Evolutionary conservation across 345 rosid genomes (phyloP).

Genomic region (Brassica juncea): DNA sequence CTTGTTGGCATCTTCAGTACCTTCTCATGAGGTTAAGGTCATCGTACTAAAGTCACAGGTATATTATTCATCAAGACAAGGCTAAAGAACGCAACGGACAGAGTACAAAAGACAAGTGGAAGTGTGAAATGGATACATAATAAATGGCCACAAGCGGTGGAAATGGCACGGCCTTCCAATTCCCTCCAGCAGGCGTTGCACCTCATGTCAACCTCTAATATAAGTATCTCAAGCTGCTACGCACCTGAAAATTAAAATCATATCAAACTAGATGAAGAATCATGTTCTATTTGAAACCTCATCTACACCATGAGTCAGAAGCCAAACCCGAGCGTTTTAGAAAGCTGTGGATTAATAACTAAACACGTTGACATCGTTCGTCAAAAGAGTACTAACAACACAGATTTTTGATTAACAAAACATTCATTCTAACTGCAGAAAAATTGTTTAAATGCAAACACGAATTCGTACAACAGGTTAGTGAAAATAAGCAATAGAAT

Average conservation of each 20-base stretch:
- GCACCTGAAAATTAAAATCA: neutral
- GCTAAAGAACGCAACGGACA: neutral
- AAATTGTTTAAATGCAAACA: constrained; percentile 7
- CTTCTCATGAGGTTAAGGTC: constrained; percentile 59
- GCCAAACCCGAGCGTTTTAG: neutral
- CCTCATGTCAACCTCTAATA: constrained; percentile 61
- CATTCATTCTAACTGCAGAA: neutral
- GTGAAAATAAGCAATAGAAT: neutral
- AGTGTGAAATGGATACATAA: constrained; percentile 61
- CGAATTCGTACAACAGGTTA: constrained; percentile 1
- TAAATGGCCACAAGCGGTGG: constrained; percentile 89
- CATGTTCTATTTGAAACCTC: neutral
- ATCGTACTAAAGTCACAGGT: constrained; percentile 28
- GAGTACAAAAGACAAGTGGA: neutral
- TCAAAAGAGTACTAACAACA: neutral
- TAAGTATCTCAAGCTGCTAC: constrained; percentile 28
- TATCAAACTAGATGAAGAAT: neutral
- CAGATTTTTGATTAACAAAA: neutral
- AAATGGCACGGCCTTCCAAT: constrained; percentile 82
- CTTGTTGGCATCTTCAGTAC: constrained; percentile 90
- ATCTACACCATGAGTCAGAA: neutral
- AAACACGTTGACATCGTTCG: neutral
- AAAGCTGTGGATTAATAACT: neutral
- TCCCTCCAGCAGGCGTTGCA: constrained; percentile 99
- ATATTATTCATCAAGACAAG: neutral